Base-by-base conservation (phyloP, 208 protist species). In the Balamuthia mandrillaris region DNA sequence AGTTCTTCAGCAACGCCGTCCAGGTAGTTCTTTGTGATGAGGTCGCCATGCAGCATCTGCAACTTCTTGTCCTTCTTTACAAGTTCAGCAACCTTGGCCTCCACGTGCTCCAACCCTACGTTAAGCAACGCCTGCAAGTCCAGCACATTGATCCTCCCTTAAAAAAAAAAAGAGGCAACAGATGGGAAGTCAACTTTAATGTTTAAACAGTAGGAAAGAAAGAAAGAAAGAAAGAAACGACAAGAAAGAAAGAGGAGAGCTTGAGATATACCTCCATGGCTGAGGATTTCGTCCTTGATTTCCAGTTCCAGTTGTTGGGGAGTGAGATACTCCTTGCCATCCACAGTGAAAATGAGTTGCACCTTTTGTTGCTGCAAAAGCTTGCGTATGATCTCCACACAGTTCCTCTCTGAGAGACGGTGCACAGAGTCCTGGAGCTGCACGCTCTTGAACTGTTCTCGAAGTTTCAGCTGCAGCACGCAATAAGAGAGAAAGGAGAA, bases 311-410 rank as follows among this genome's bases (percentile, higher is more conserved):
- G 83, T 49, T 92, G 87, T 42, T 87, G 21, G 6, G 70, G 86
- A 49, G 91, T 93, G 12, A 93, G 29, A 52, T 91, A 93, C 60
- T 92, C 91, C 65, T 89, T 91, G 29, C 89, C 88, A 74, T 86
- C 79, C 1, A 77, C 54, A 18, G 88, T 92, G 78, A 88, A 88
- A 39, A 88, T 61, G 16, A 88, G 54, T 41, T 86, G 63, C 2
- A 93, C 41, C 51, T 86, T 85, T 24, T 85, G 74, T n/a, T 85
- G 45, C 24, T 91, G 35, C 3, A 86, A 42, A 18, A 93, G 84
- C 52, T 85, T 88, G 12, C 49, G 21, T 9, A 92, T 81, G 18
- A 93, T 56, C 83, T 92, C 89, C 24, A 92, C 78, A 68, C 86
- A 82, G 63, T 92, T 93, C 35, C 89, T 82, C 87, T 93, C 90